Conservation (phyloP, 805 yeast genomes). For the Torulaspora microellipsoides region DNA sequence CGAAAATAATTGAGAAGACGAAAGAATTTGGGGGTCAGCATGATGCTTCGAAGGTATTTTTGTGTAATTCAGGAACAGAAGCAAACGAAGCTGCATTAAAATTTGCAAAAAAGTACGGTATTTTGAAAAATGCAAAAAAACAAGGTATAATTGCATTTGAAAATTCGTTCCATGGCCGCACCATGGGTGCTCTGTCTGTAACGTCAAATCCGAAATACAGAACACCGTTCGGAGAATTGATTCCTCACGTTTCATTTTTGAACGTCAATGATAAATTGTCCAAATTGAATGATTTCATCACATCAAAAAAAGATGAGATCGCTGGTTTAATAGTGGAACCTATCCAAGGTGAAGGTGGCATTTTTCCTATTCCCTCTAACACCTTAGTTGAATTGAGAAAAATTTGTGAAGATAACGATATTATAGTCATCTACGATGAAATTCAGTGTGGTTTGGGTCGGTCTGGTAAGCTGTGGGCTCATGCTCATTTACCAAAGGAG, state of each 20-base stretch:
- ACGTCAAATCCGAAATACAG: conserved; percentile 94
- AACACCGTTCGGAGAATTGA: conserved; percentile 81
- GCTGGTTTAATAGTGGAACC: conserved; percentile 96
- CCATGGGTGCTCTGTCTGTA: conserved; percentile 88
- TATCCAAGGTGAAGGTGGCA: conserved; percentile 97
- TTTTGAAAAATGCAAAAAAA: conserved; percentile 48
- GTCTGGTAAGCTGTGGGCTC: conserved; percentile 93
- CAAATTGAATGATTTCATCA: conserved; percentile 22
- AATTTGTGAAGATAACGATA: conserved; percentile 64
- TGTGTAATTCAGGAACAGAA: conserved; percentile 72
- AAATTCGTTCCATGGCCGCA: conserved; percentile 90
- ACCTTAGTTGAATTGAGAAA: conserved; percentile 63
- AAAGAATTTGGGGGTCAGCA: conserved; percentile 71
- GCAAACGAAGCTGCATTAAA: conserved; percentile 78
- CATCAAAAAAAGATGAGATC: conserved; percentile 36
- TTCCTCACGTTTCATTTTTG: conserved; percentile 70
- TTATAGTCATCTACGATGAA: conserved; percentile 84
- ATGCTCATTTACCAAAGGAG: conserved; percentile 61
- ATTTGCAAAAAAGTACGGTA: conserved; percentile 79
- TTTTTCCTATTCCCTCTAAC: conserved; percentile 58
- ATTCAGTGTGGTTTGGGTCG: conserved; percentile 97
- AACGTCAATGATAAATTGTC: conserved; percentile 35
- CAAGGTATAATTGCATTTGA: conserved; percentile 81
- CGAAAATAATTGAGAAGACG: conserved; percentile 66
- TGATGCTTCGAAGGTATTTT: conserved; percentile 68